Evolutionary conservation across 306 rosid genomes (phyloP), one percentile per base, ranked within the genome.

Genomic region (Adenanthera pavonina): DNA sequence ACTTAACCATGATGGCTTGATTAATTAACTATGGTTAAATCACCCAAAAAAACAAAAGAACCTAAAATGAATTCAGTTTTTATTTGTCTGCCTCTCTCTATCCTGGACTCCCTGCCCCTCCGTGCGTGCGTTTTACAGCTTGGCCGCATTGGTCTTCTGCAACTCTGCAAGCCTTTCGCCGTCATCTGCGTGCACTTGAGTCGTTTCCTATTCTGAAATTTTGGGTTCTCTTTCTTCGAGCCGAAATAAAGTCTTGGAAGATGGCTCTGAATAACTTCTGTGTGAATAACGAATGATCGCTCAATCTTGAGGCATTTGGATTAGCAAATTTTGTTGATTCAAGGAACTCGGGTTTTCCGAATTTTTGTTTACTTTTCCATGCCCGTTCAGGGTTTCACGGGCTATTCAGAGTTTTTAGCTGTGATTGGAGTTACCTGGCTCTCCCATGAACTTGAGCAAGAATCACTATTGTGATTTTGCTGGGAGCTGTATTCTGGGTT

Each of bases 251-350:
- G 64, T 71, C 83, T 85, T 86, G 48, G 67, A 85, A 77, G 81
- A 34, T 80, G 80, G 61, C 88, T 84, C 66, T 87, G 80, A 78
- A 74, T 76, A 80, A 82, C 85, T 68, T 53, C 77, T 65, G 10
- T 77, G 69, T 80, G 53, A 73, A 79, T 72, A 75, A 33, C 70
- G 60, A 80, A 79, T 80, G 66, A 77, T 68, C 75, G 59, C 82
- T 38, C 85, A 69, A 59, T 82, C 70, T 77, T 80, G 79, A 66
- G 81, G 92, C 92, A 83, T 87, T 81, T 89, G 91, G 92, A 87
- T 85, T 78, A 75, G 88, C 78, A 81, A 79, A 67, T 6, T 79
- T 76, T 74, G 53, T 84, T 74, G 34, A 51, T 77, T 78, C 84
- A 81, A 88, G 87, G 80, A 85, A 46, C 76, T 81, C 62, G 73